These are phyloP conservation scores for Perkinsus chesapeaki DNA, from an alignment of 169 alveolate genomes.

Conservation along the genomic window DNA sequence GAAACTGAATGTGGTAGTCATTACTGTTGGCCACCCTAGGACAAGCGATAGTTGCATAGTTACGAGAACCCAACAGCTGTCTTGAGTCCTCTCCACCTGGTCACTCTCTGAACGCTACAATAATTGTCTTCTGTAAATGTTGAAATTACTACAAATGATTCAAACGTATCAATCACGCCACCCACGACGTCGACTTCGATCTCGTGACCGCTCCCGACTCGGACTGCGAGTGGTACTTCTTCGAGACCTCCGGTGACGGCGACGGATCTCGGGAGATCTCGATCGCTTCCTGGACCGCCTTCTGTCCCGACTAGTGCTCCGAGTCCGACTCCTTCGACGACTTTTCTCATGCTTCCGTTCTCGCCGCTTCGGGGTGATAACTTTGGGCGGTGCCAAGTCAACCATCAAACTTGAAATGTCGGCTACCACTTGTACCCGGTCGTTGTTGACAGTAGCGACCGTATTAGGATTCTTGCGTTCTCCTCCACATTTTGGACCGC, in stretches of 20 bases:
- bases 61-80: no score
- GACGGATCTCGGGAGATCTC: neutral
- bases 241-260: neutral
- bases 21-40: no score
- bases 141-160: neutral
- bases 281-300: neutral
- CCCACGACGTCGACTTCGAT: neutral
- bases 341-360: neutral
- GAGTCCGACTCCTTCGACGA: neutral
- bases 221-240: neutral
- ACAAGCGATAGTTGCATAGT: no score
- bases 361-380: neutral
- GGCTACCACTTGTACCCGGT: neutral
- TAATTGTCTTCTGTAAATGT: neutral
- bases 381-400: neutral
- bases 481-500: neutral
- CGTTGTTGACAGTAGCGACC: neutral
- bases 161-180: no score
- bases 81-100: neutral
- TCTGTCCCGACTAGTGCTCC: neutral
- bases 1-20: no score
- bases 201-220: neutral
- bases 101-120: neutral
- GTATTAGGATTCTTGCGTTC: neutral
- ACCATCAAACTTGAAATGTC: neutral